Evolutionary conservation across 2,329 filamentous ascomycete species (phyloP).

Genomic region (Geosmithia putterillii): DNA sequence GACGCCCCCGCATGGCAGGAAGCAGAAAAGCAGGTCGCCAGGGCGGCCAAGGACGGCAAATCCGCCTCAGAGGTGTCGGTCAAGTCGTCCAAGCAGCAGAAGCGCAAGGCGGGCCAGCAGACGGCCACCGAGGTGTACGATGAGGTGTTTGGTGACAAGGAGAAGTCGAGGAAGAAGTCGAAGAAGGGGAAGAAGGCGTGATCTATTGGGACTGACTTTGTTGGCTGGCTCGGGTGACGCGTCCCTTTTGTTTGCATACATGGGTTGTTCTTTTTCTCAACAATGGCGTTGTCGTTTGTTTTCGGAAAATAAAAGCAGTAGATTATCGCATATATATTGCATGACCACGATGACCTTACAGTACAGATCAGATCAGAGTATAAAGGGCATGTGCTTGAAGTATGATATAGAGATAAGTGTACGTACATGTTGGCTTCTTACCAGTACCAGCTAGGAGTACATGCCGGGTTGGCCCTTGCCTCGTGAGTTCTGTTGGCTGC

Average conservation of each 20-base stretch:
- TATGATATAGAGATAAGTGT: no score
- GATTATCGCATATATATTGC: no score
- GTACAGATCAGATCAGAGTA: no score
- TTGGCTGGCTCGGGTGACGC: background rate
- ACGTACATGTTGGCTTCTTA: no score
- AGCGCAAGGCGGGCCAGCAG: slow-evolving; percentile 55
- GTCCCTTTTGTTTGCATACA: background rate
- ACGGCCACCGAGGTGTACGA: slow-evolving; percentile 52
- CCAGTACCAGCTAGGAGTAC: no score
- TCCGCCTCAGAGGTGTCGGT: slow-evolving; percentile 62
- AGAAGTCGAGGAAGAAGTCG: slow-evolving; percentile 44
- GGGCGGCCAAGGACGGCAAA: slow-evolving; percentile 39
- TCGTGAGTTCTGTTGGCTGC: no score
- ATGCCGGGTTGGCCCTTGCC: no score
- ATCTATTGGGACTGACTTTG: background rate
- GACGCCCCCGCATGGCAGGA: slow-evolving; percentile 51
- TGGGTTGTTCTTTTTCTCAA: background rate
- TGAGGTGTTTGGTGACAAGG: slow-evolving; percentile 41
- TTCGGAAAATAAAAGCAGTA: no score
- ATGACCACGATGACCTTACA: no score
- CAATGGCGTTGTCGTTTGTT: no score
- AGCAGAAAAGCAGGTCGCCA: slow-evolving; percentile 63
- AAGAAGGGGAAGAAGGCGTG: slow-evolving; percentile 26
- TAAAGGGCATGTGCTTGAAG: no score
- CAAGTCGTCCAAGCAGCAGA: slow-evolving; percentile 57